A percentile compares a stretch with the other conserved stretches of the same genome.
phyloP scores from a whole-genome alignment of 192 early-diverging fungal genomes.

The Entomortierella parvispora region DNA sequence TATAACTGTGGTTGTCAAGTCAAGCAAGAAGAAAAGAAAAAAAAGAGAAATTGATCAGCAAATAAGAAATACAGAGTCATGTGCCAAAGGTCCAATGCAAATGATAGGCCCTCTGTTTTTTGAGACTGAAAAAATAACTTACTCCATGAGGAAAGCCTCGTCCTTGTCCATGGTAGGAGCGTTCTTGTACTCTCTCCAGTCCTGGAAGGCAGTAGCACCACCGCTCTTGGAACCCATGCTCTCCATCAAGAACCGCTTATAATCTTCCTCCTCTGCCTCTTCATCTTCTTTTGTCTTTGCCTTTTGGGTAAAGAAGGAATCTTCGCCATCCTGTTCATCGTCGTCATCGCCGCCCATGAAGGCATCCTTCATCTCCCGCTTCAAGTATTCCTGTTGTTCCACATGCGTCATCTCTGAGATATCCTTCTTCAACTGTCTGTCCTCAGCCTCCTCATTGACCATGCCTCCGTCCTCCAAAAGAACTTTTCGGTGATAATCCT shows the following conservation, averaged over 20 bases:
- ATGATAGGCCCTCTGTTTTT: too few relatives aligned
- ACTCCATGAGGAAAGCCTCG: slow-evolving; percentile 85
- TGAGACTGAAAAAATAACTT: slow-evolving; percentile 20
- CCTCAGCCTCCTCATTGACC: slow-evolving; percentile 57
- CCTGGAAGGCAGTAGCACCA: slow-evolving; percentile 64
- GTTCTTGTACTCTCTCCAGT: slow-evolving; percentile 66
- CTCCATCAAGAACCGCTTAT: slow-evolving; percentile 87
- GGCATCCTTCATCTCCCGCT: slow-evolving; percentile 72
- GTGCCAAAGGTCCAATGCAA: too few relatives aligned
- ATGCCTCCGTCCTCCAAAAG: slow-evolving; percentile 73
- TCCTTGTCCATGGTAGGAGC: slow-evolving; percentile 60
- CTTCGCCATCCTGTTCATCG: slow-evolving; percentile 68
- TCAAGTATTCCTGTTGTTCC: slow-evolving; percentile 87
- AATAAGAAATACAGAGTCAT: too few relatives aligned
- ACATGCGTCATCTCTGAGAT: slow-evolving; percentile 69
- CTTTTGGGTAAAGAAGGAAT: slow-evolving; percentile 77
- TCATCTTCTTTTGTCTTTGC: slow-evolving; percentile 80
- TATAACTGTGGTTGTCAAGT: slow-evolving; percentile 62
- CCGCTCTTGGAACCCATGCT: slow-evolving; percentile 70
- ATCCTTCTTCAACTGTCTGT: slow-evolving; percentile 55
- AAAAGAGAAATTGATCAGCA: background rate
- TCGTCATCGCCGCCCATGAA: slow-evolving; percentile 52
- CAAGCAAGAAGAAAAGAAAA: background rate
- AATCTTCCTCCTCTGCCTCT: slow-evolving; percentile 88
- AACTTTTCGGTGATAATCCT: slow-evolving; percentile 86